Evolutionary conservation across 495 filamentous ascomycete genomes (phyloP), one percentile per base, ranked within the genome.

Genomic region (Penicillium samsonianum): DNA sequence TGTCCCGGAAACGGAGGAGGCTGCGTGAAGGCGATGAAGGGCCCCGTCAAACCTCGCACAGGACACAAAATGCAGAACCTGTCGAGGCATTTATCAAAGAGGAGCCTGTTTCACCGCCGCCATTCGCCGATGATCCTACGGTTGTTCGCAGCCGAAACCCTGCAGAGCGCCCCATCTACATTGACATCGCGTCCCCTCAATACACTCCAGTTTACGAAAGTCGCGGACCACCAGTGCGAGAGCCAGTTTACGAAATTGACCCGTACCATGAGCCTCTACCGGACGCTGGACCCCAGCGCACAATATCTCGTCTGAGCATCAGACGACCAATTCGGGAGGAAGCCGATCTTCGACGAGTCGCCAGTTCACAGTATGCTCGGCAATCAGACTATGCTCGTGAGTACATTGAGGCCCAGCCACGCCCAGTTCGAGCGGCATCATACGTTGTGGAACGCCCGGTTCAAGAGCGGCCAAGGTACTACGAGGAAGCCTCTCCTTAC

Each of bases 51-150:
- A 65, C 64, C 11, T 57, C 62, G 28, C 60, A 69, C 53, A 70
- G 62, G 58, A 64, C 66, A 33, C 71, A 65, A 50, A 61, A 65
- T 59, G 55, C 59, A 50, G 65, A 63, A 19, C 68, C 74, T 41
- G 66, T 74, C 22, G 79, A 78, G 43, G 80, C 88, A 8, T 83
- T 83, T 64, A 91, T 97, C 66, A 97, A 97, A 66, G 82, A 88
- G 58, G 92, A 97, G 68, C 92, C 92, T 8, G 79, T 87, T 12
- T 96, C 92, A 1, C 90, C 90, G 3, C 90, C 90, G 19, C 90
- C 88, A 14, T 78, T 90, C 48, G 73, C 79, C 44, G 81, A 82
- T 53, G 76, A 78, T 31, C 78, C 73, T 31, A 77, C 77, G 49
- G 66, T 75, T 38, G 57, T 67, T 49, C 65, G 67, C 47, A 52